These are phyloP conservation scores for Monilinia aucupariae DNA, from an alignment of 2,329 filamentous ascomycete genomes.

Conservation along the genomic window DNA sequence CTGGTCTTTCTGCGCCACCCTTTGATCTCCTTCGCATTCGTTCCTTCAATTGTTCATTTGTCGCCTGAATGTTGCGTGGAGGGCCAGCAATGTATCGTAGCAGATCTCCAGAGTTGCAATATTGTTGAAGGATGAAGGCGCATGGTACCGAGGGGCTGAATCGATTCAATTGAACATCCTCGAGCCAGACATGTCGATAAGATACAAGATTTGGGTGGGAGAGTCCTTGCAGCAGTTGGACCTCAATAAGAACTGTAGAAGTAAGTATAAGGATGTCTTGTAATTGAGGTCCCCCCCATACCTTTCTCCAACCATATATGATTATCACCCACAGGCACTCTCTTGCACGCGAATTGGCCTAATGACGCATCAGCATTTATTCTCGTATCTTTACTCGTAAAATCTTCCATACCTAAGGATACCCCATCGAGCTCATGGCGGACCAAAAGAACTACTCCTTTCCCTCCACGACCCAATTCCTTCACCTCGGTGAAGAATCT, in stretches of 20 bases:
- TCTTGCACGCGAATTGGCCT: constrained; percentile 88
- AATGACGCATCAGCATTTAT: constrained; percentile 19
- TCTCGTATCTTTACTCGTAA: neutral
- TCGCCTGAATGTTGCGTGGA: constrained; percentile 52
- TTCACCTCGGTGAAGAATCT: constrained; percentile 88
- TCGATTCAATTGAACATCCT: constrained; percentile 74
- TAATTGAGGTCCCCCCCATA: neutral
- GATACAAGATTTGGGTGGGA: constrained; percentile 94
- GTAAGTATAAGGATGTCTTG: constrained; percentile 19
- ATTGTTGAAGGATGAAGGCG: constrained; percentile 95
- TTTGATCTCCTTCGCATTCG: constrained; percentile 77
- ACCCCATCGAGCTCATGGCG: constrained; percentile 88
- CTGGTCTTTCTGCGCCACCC: constrained; percentile 53
- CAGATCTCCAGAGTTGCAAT: constrained; percentile 90
- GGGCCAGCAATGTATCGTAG: constrained; percentile 79
- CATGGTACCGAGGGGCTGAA: constrained; percentile 92
- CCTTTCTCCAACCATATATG: constrained; percentile 88
- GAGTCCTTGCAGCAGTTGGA: constrained; percentile 84
- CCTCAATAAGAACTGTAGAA: constrained; percentile 68
- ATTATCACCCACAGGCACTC: constrained; percentile 91
- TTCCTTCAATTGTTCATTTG: constrained; percentile 83
- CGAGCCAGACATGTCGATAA: constrained; percentile 95
- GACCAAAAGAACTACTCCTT: constrained; percentile 91
- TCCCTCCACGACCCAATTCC: constrained; percentile 82
- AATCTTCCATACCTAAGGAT: constrained; percentile 49